Evolutionary conservation across 495 filamentous ascomycete genomes (phyloP).

Genomic region (Aspergillus carlsbadensis): DNA sequence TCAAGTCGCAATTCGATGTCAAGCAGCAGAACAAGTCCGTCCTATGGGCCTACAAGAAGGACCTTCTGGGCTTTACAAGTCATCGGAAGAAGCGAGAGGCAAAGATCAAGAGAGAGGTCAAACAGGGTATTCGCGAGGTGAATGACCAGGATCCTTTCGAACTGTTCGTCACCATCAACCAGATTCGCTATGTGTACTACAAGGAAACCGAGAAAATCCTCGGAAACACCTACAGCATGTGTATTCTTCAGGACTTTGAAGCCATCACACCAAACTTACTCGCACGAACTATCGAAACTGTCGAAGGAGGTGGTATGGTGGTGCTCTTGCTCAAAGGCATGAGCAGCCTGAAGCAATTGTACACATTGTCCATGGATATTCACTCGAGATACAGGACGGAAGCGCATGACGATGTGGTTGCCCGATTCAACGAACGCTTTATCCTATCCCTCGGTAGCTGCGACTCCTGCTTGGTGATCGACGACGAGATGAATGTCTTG

Average conservation of each 20-base stretch:
- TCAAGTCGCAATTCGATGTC: conserved; percentile 84
- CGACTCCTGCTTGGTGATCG: conserved; percentile 90
- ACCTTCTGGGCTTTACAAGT: conserved; percentile 90
- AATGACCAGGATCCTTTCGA: conserved; percentile 97
- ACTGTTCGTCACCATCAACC: conserved; percentile 92
- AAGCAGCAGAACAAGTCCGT: conserved; percentile 97
- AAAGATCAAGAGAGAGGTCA: conserved; percentile 98
- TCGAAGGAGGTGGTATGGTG: conserved; percentile 93
- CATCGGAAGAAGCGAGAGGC: conserved; percentile 97
- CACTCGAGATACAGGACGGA: conserved; percentile 97
- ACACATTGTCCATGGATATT: conserved; percentile 96
- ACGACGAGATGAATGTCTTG: conserved; percentile 96
- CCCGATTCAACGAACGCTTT: conserved; percentile 97
- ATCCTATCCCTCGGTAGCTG: conserved; percentile 93
- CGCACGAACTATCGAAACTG: conserved; percentile 93
- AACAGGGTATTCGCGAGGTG: conserved; percentile 89
- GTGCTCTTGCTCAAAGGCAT: conserved; percentile 91
- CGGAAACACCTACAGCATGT: conserved; percentile 98
- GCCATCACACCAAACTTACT: conserved; percentile 95
- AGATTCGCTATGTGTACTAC: conserved; percentile 99
- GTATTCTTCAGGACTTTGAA: conserved; percentile 97
- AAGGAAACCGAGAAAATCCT: conserved; percentile 99
- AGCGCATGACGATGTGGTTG: conserved; percentile 91
- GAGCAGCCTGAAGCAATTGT: conserved; percentile 95
- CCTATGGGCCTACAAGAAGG: conserved; percentile 99